Evolutionary conservation across 306 rosid species (phyloP).

Genomic region (Lathyrus tuberosus): DNA sequence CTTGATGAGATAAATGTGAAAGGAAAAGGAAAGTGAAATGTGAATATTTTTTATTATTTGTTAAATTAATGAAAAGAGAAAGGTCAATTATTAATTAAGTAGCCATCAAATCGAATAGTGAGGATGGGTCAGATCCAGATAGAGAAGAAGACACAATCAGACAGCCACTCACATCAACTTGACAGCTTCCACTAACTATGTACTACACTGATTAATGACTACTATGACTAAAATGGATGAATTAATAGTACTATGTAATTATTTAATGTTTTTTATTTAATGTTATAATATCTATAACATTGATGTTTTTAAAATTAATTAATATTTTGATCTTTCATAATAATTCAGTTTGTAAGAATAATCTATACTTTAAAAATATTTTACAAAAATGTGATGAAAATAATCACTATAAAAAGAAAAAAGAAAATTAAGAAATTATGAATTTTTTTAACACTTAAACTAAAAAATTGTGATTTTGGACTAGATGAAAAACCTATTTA

Average conservation of each 20-base stretch:
- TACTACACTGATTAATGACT: slow-evolving; percentile 16
- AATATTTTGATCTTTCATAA: no score
- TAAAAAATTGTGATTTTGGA: no score
- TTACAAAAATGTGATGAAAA: no score
- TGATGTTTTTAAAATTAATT: no score
- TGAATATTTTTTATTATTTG: neutral
- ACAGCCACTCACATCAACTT: slow-evolving; percentile 61
- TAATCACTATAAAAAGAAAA: no score
- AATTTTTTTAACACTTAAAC: no score
- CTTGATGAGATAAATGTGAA: neutral
- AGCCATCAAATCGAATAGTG: slow-evolving; percentile 28
- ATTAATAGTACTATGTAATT: neutral
- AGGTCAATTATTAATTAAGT: slow-evolving; percentile 28
- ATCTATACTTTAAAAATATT: no score
- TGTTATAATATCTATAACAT: no score
- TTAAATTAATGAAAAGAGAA: slow-evolving; percentile 8
- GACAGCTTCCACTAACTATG: slow-evolving; percentile 67
- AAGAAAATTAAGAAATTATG: no score
- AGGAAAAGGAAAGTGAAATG: neutral
- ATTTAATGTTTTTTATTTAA: no score
- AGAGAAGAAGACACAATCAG: slow-evolving; percentile 26
- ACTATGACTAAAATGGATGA: neutral
- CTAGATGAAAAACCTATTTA: no score
- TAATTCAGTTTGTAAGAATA: no score
- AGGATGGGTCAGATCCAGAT: slow-evolving; percentile 39